phyloP scores from a whole-genome alignment of 2,329 filamentous ascomycete genomes.

The Orbilia blumenaviensis region DNA sequence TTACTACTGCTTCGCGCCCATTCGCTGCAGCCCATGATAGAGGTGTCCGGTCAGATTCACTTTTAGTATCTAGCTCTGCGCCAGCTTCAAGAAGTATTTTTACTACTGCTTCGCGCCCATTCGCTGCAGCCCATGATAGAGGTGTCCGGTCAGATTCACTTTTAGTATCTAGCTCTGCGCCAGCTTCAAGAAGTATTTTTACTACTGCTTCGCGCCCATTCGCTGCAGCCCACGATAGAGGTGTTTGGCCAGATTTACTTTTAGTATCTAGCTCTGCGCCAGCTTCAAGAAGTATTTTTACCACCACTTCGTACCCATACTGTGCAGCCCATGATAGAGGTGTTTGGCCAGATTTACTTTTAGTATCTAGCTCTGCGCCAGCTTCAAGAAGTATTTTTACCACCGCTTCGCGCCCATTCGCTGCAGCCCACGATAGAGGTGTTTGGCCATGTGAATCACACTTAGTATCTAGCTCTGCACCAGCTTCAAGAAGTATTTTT shows the following conservation, averaged over 20 bases:
- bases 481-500: background rate
- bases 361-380: background rate
- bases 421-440: conserved; percentile 8
- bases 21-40: conserved; percentile 46
- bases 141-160: background rate
- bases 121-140: background rate
- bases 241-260: background rate
- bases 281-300: conserved; percentile 45
- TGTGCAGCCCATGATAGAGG: conserved; percentile 54
- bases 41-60: background rate
- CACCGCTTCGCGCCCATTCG: background rate
- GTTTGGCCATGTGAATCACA: conserved; percentile 8
- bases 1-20: conserved; percentile 31
- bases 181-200: background rate
- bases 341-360: background rate
- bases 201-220: conserved; percentile 7
- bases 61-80: background rate
- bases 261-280: background rate
- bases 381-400: background rate
- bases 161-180: background rate
- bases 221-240: background rate
- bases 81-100: background rate
- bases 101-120: background rate
- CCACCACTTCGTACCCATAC: conserved; percentile 40
- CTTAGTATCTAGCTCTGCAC: background rate